Percentiles rank a stretch among this genome's conserved stretches.
These are phyloP conservation scores for Pyrus communis DNA, from an alignment of 306 rosid species.

Conservation along the genomic window DNA sequence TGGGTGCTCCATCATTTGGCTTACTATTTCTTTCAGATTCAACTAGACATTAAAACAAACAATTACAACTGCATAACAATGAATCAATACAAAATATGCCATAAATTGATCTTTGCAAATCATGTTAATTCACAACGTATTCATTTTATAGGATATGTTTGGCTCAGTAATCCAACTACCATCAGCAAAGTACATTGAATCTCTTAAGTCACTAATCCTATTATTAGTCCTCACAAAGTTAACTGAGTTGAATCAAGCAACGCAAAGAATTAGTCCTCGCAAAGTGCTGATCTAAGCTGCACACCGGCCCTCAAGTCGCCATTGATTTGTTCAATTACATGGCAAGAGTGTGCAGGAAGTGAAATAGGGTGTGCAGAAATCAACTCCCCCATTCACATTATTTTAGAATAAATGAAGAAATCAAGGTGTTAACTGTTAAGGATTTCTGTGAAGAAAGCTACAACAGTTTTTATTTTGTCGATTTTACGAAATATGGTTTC, in stretches of 20 bases:
- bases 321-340: not conserved
- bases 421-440: not conserved
- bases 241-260: not conserved
- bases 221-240: too few species aligned
- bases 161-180: not conserved
- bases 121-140: not conserved
- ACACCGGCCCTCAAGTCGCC: not conserved
- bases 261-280: not conserved
- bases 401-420: not conserved
- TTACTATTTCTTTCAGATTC: slow-evolving; percentile 62
- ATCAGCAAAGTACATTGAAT: not conserved
- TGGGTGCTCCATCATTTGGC: slow-evolving; percentile 47
- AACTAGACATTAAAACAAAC: slow-evolving; percentile 39
- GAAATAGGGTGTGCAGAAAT: not conserved
- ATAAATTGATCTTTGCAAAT: not conserved
- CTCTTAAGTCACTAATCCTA: not conserved
- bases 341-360: not conserved
- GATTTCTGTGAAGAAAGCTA: not conserved
- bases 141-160: not conserved
- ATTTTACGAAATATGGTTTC: not conserved
- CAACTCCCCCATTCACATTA: not conserved
- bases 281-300: not conserved
- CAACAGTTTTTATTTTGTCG: not conserved
- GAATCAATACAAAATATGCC: slow-evolving; percentile 3
- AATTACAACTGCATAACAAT: slow-evolving; percentile 19